Evolutionary conservation across 2,329 filamentous ascomycete genomes (phyloP), one percentile per base, ranked within the genome.

Genomic region (Aureobasidium melanogenum): DNA sequence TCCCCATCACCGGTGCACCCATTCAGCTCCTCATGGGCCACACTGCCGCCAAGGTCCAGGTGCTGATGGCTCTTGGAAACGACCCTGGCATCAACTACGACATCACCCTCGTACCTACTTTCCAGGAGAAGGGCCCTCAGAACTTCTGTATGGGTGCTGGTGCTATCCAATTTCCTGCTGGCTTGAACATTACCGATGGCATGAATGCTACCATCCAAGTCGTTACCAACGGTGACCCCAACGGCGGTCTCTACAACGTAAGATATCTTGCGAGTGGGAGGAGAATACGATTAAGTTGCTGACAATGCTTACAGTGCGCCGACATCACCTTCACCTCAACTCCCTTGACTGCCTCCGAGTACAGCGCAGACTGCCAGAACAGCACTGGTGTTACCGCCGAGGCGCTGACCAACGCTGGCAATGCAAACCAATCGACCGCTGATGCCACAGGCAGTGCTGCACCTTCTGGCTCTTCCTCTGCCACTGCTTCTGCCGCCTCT

Each of bases 121-220:
- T 83, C 77, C 73, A 85, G 78, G 76, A 82, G 72, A 69, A 84
- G 75, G 72, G 88, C 69, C 73, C 82, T 19, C 86, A 88, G 50
- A 78, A 80, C 50, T 84, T 91, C 68, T 92, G 88, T 73, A 67
- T 91, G 14, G 81, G 84, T 9, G 61, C 44, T 15, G 61, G 57
- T 30, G 73, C 79, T 64, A 74, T 91, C 15, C 70, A 74, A 32
- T 72, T 88, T 4, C 84, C 84, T 6, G 67, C 70, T 19, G 75
- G 75, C 6, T 65, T 83, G 26, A 77, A 77, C 52, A 73, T 86
- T 39, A 71, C 70, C 26, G 84, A 88, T 39, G 88, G 88, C 44
- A 79, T 81, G 65, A 78, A 82, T 51, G 88, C 81, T 15, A 87
- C 83, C 34, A 76, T 91, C 60, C 88, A 91, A 75, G 83, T 91